phyloP scores from a whole-genome alignment of 768 basidiomycete genomes.

The Trametes cinnabarina region DNA sequence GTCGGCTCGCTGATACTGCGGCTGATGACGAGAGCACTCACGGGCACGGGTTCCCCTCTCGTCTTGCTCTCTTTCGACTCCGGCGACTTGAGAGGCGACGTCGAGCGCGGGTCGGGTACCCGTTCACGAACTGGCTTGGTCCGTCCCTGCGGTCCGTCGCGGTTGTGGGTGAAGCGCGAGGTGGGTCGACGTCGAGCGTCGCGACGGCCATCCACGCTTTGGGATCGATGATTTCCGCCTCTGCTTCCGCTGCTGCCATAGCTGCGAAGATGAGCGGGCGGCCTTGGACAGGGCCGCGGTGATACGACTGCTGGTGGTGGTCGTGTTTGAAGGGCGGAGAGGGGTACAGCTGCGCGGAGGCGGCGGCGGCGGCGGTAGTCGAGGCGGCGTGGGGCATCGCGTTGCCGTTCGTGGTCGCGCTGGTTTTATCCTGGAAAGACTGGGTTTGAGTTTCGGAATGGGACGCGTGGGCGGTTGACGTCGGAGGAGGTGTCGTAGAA shows the following conservation, averaged over 20 bases:
- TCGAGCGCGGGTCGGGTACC: conserved; percentile 22
- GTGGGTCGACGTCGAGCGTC: conserved; percentile 3
- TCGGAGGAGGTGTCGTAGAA: background rate
- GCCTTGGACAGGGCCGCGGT: conserved; percentile 32
- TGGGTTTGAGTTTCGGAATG: background rate
- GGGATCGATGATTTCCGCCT: conserved; percentile 16
- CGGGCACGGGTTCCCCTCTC: background rate
- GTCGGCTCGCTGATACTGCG: background rate
- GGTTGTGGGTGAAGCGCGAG: background rate
- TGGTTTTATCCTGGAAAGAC: background rate
- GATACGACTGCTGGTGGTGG: background rate
- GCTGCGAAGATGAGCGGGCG: conserved; percentile 67
- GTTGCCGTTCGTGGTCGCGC: background rate
- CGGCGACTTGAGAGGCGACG: conserved; percentile 15
- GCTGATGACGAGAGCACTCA: background rate
- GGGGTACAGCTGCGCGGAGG: background rate
- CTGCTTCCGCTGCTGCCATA: conserved; percentile 32
- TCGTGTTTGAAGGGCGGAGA: background rate
- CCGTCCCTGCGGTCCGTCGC: conserved; percentile 9
- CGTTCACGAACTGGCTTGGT: conserved; percentile 19
- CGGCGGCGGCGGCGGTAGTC: background rate
- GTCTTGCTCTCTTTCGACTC: background rate
- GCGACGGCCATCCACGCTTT: conserved; percentile 18
- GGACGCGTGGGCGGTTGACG: background rate
- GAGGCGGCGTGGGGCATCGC: too few relatives aligned